Conservation (phyloP, 2,329 filamentous ascomycete genomes). For the Curvularia sp. region DNA sequence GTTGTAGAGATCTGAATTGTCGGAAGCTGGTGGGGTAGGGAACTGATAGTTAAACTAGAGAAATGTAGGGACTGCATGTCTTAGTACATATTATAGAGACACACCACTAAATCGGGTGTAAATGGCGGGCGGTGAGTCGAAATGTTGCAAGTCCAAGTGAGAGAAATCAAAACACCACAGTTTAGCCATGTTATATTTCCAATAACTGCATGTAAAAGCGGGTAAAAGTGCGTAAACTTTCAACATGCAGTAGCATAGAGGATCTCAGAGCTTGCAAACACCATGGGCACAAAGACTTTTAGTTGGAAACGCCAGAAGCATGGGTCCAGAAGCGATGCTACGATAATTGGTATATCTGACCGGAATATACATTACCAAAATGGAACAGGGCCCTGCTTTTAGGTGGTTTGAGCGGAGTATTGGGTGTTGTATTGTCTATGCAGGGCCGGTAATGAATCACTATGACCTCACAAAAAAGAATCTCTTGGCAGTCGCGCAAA, state of each 20-base stretch:
- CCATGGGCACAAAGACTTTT: neutral
- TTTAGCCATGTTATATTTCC: neutral
- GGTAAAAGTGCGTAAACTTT: neutral
- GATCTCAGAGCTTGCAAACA: neutral
- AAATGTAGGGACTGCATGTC: neutral
- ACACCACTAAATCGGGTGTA: neutral
- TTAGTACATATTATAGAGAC: neutral
- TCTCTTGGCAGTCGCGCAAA: neutral
- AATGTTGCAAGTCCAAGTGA: neutral
- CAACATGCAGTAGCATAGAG: too few species aligned
- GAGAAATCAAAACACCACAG: neutral
- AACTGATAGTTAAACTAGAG: neutral
- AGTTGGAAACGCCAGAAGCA: neutral
- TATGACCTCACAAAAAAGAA: neutral
- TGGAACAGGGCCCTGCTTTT: neutral
- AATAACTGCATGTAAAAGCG: neutral
- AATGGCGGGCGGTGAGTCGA: neutral
- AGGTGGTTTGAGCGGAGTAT: neutral
- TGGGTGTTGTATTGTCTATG: neutral
- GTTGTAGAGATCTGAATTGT: neutral
- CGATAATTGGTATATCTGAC: neutral
- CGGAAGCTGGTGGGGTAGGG: neutral
- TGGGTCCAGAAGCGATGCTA: neutral
- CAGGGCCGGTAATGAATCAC: neutral
- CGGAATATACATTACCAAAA: neutral